Evolutionary conservation across 2,329 filamentous ascomycete species (phyloP).

Genomic region (Parastagonospora avenae): DNA sequence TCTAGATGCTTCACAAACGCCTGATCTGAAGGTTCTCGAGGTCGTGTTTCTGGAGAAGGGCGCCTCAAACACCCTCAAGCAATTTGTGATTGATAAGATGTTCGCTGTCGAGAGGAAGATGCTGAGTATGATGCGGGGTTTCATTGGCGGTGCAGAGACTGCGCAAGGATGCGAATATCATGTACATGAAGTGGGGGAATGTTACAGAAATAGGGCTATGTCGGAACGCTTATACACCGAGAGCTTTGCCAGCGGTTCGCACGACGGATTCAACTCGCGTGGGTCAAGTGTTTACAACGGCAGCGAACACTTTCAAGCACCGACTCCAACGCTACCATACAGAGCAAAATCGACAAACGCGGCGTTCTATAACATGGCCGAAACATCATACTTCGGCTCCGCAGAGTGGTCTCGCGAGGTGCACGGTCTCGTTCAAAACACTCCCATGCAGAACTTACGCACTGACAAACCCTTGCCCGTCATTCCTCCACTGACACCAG

Average conservation of each 20-base stretch:
- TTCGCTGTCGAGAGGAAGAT: constrained; percentile 14
- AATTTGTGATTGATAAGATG: constrained; percentile 13
- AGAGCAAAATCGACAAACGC: too few relatives aligned
- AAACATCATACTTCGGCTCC: neutral
- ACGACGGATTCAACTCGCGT: neutral
- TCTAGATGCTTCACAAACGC: constrained; percentile 7
- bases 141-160: neutral
- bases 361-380: neutral
- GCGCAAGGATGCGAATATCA: constrained; percentile 12
- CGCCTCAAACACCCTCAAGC: neutral
- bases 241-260: neutral
- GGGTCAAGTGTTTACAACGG: too few relatives aligned
- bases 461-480: neutral
- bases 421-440: neutral
- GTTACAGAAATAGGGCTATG: constrained; percentile 2
- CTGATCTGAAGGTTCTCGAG: constrained; percentile 9
- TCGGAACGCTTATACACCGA: too few relatives aligned
- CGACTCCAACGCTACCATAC: too few relatives aligned
- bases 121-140: constrained; percentile 12
- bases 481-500: neutral
- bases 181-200: constrained; percentile 5
- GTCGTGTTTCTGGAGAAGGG: constrained; percentile 10
- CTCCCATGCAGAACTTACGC: neutral
- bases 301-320: neutral
- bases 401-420: neutral